Percentiles rank a stretch among this genome's conserved stretches.
phyloP scores from a whole-genome alignment of 345 rosid genomes.

The Anastatica hierochuntica region DNA sequence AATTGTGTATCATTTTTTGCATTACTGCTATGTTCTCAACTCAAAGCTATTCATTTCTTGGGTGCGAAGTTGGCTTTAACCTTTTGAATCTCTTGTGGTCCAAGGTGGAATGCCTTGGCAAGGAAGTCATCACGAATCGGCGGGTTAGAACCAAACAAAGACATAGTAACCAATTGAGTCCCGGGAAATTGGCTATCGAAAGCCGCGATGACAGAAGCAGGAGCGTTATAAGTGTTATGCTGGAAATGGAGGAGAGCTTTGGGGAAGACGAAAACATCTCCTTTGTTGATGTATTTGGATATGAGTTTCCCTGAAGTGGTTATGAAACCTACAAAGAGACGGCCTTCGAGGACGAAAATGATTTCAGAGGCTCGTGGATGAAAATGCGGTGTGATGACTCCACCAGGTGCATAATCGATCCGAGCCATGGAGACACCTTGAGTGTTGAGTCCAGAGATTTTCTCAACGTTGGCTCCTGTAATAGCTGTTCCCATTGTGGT shows the following conservation, averaged over 20 bases:
- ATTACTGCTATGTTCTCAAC: no score
- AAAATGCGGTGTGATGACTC: conserved; percentile 38
- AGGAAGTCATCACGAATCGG: conserved; percentile 38
- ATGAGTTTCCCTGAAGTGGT: conserved; percentile 38
- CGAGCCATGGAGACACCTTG: conserved; percentile 28
- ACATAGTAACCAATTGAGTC: conserved; percentile 31
- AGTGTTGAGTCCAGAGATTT: conserved; percentile 30
- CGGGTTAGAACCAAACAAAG: conserved; percentile 41
- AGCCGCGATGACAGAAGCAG: conserved; percentile 43
- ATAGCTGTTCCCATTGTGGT: conserved; percentile 10
- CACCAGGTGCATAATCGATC: conserved; percentile 41
- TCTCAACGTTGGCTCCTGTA: conserved; percentile 25
- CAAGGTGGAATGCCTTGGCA: conserved; percentile 39
- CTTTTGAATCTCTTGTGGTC: conserved; percentile 27
- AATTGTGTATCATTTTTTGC: no score
- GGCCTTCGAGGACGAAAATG: conserved; percentile 46
- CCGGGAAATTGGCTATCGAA: conserved; percentile 58
- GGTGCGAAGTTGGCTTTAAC: conserved; percentile 39
- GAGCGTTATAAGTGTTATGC: conserved; percentile 27
- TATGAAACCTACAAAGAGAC: conserved; percentile 43
- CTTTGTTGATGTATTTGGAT: conserved; percentile 42
- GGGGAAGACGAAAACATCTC: conserved; percentile 48
- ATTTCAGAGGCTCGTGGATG: conserved; percentile 43
- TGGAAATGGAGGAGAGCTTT: conserved; percentile 52
- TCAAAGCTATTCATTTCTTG: conserved; percentile 28